Evolutionary conservation across 2,329 filamentous ascomycete genomes (phyloP), one percentile per base, ranked within the genome.

Genomic region (Alternaria gaisen): DNA sequence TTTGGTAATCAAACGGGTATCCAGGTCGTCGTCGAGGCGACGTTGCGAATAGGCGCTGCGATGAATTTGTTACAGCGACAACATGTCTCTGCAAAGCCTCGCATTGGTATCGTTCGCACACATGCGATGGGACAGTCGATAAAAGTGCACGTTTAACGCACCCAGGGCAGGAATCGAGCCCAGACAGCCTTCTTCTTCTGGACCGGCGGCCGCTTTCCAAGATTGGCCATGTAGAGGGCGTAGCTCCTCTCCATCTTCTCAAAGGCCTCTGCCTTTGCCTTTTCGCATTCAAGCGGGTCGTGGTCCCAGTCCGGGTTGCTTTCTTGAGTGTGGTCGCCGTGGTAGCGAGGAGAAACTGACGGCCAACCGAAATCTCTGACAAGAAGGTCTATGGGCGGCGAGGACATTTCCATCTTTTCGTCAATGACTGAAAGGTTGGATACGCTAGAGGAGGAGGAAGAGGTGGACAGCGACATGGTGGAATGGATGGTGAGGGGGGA

Each of bases 311-410:
- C 70, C 2, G 70, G 70, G 16, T 72, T 72, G 61, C 68, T 72
- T 47, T 65, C 66, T n/a, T 63, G 70, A 9, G 66, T 69, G 58
- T 72, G 70, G 58, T 72, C 70, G 47, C 70, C 70, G 41, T 57
- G 66, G 42, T 72, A 71, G 32, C 70, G 63, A 32, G 70, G 64
- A 51, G 67, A 71, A 11, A 65, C 60, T 16, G 56, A 62, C 5
- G 67, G 64, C 61, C 70, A 72, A 20, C 69, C 70, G 34, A 71
- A 72, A 47, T 72, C 70, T 52, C 69, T 59, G 18, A 72, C 66
- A 5, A 68, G 60, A 14, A 61, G 56, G 18, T 56, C 52, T 32
- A 40, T 50, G 12, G 36, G 46, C 22, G 60, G 51, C 11, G 16
- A 38, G 24, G 42, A 24, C 58, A 62, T 61, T 10, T 64, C 65